Percentiles rank a stretch among this genome's conserved stretches.
Evolutionary conservation across 176 grass and related monocot genomes (phyloP).

Genomic region (Zoysia pacifica): DNA sequence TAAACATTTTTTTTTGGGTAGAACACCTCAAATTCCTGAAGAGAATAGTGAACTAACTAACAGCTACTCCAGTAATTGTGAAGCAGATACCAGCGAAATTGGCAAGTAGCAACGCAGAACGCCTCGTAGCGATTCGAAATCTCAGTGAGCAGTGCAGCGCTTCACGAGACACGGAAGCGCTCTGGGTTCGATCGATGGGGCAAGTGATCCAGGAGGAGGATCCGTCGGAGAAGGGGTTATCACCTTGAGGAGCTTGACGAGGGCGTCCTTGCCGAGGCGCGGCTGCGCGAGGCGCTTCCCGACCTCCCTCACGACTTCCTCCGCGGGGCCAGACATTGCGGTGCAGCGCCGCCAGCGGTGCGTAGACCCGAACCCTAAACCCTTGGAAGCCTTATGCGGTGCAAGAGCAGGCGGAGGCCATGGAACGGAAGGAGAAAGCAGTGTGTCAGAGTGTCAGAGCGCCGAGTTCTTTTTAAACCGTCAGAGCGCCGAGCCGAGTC

Average conservation of each 20-base stretch:
- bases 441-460: neutral
- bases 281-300: slow-evolving; percentile 77
- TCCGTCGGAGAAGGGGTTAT: neutral
- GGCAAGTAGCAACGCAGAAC: neutral
- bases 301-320: slow-evolving; percentile 57
- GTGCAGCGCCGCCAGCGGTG: neutral
- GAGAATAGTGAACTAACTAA: neutral
- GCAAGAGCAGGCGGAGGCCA: slow-evolving; percentile 26
- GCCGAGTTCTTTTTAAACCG: neutral
- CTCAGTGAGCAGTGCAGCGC: neutral
- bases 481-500: too few species aligned
- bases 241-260: slow-evolving; percentile 94
- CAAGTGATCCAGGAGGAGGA: neutral
- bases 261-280: slow-evolving; percentile 81
- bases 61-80: neutral
- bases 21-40: neutral
- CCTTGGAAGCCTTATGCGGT: slow-evolving; percentile 41
- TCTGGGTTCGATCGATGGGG: neutral
- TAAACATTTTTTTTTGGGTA: neutral
- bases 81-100: neutral
- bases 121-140: neutral
- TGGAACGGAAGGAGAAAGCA: slow-evolving; percentile 25
- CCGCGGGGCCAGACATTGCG: slow-evolving; percentile 45
- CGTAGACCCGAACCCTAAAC: slow-evolving; percentile 25
- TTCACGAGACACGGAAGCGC: neutral